Conservation (phyloP, 192 early-diverging fungal species). For the Coemansia sp. region DNA sequence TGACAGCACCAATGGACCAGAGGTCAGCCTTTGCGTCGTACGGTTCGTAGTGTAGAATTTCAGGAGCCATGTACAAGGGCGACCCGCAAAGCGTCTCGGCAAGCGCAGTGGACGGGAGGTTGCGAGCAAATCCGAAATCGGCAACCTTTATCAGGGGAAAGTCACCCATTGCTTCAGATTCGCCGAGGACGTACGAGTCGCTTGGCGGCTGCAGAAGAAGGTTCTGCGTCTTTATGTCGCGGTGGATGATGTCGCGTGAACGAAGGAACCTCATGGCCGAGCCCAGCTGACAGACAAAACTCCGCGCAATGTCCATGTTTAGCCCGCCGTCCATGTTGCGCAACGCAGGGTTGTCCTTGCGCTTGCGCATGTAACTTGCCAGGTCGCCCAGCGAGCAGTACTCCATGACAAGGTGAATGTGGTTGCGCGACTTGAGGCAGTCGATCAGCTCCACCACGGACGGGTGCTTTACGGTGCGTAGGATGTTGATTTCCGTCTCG, state of each 20-base stretch:
- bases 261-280: conserved; percentile 88
- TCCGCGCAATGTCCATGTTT: conserved; percentile 74
- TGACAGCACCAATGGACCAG: conserved; percentile 94
- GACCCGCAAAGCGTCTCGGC: conserved; percentile 97
- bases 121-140: conserved; percentile 98
- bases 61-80: conserved; percentile 94
- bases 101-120: conserved; percentile 77
- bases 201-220: conserved; percentile 71
- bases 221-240: conserved; percentile 98
- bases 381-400: conserved; percentile 96
- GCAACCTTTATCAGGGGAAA: conserved; percentile 87
- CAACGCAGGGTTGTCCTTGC: conserved; percentile 55
- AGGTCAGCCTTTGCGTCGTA: conserved; percentile 96
- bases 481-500: conserved; percentile 93
- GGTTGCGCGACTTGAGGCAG: conserved; percentile 88
- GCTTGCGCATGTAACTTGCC: conserved; percentile 82
- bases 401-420: conserved; percentile 98
- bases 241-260: conserved; percentile 86
- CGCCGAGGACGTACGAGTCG: conserved; percentile 37
- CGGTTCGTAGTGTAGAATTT: conserved; percentile 85
- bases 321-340: conserved; percentile 77
- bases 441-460: conserved; percentile 89
- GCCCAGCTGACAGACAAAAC: conserved; percentile 79
- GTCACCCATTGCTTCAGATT: conserved; percentile 41
- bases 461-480: conserved; percentile 81